Conservation (phyloP, 163 green algal species). For the Picocystis sp. region DNA sequence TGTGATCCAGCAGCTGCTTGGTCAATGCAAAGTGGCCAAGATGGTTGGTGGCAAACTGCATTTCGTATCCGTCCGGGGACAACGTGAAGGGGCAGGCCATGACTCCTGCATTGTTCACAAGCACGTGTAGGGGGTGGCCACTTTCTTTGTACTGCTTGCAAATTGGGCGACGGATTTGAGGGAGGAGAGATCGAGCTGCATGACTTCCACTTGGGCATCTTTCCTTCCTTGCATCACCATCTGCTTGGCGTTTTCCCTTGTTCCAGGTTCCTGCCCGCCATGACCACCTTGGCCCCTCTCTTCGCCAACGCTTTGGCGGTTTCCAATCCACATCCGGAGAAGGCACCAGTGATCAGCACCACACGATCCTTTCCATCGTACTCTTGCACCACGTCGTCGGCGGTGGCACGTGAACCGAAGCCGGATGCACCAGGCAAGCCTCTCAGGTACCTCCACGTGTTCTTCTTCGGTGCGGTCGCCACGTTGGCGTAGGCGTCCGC, state of each 20-base stretch:
- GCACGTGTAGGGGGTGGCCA: slow-evolving; percentile 9
- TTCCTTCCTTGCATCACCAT: slow-evolving; percentile 14
- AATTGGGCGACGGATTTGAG: slow-evolving; percentile 21
- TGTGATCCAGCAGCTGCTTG: slow-evolving; percentile 10
- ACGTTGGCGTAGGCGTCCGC: too few species aligned
- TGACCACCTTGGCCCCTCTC: slow-evolving; percentile 22
- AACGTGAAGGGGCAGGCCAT: slow-evolving; percentile 20
- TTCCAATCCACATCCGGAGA: slow-evolving; percentile 17
- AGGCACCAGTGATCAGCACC: slow-evolving; percentile 6
- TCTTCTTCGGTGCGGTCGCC: too few species aligned
- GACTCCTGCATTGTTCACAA: slow-evolving; percentile 21
- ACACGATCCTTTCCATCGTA: slow-evolving; percentile 19
- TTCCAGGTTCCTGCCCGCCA: slow-evolving; percentile 19
- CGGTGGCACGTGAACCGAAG: neutral
- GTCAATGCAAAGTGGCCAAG: slow-evolving; percentile 26
- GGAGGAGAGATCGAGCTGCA: slow-evolving; percentile 28
- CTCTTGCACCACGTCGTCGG: slow-evolving; percentile 11
- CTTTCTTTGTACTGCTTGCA: slow-evolving; percentile 8
- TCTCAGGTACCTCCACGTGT: too few species aligned
- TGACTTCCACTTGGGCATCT: slow-evolving; percentile 21
- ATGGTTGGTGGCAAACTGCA: slow-evolving; percentile 30
- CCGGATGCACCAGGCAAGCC: too few species aligned
- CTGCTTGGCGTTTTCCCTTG: slow-evolving; percentile 15
- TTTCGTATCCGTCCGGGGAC: slow-evolving; percentile 25
- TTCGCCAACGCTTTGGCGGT: slow-evolving; percentile 22